Evolutionary conservation across 2,329 filamentous ascomycete species (phyloP).

Genomic region (Verticillium alfalfae): DNA sequence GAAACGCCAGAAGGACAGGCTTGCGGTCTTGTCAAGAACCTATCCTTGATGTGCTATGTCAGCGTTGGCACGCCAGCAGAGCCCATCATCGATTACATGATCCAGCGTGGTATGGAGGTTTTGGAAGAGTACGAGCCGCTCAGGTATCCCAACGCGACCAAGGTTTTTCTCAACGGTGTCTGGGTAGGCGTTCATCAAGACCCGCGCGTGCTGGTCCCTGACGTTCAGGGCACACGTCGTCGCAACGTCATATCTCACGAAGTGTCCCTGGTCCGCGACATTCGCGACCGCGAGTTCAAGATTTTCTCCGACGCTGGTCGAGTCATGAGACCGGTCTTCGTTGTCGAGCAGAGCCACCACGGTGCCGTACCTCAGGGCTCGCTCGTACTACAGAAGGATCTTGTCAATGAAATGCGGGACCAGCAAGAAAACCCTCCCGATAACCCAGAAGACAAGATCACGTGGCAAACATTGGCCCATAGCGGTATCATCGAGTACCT

Average conservation of each 20-base stretch:
- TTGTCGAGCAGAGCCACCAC: conserved; percentile 64
- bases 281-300: conserved; percentile 95
- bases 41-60: conserved; percentile 97
- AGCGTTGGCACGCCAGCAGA: conserved; percentile 89
- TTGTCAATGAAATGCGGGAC: conserved; percentile 68
- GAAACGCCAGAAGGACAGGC: conserved; percentile 98
- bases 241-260: conserved; percentile 83
- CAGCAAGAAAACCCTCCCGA: conserved; percentile 62
- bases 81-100: conserved; percentile 92
- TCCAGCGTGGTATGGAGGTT: conserved; percentile 90
- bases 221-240: conserved; percentile 72
- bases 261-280: conserved; percentile 91
- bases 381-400: conserved; percentile 78
- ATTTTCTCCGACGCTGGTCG: conserved; percentile 96
- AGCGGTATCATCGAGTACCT: conserved; percentile 90
- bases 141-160: conserved; percentile 85
- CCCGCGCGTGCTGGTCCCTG: conserved; percentile 75
- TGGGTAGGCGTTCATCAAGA: conserved; percentile 97
- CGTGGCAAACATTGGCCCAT: conserved; percentile 82
- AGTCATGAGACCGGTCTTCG: conserved; percentile 89
- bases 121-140: conserved; percentile 90
- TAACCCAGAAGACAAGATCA: conserved; percentile 60
- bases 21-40: conserved; percentile 95
- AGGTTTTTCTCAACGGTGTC: conserved; percentile 95
- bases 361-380: conserved; percentile 73